Percentiles rank a stretch among this genome's conserved stretches.
phyloP scores from a whole-genome alignment of 2,329 filamentous ascomycete genomes.

The Dactylellina sp. region DNA sequence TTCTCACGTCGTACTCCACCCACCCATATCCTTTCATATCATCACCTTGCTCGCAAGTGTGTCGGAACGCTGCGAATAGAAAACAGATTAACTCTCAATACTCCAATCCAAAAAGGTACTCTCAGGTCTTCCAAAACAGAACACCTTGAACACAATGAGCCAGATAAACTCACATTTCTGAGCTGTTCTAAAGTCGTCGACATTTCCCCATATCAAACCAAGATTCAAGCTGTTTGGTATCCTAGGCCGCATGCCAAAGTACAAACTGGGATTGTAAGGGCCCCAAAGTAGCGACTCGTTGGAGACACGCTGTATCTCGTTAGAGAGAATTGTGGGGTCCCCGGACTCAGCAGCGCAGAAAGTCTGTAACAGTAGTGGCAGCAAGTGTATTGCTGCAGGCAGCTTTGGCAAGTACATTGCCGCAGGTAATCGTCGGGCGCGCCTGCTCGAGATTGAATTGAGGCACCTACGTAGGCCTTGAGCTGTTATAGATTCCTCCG shows the following conservation, averaged over 20 bases:
- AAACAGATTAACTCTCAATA: conserved; percentile 1
- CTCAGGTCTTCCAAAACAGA: conserved; percentile 5
- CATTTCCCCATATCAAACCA: conserved; percentile 87
- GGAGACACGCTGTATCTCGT: conserved; percentile 48
- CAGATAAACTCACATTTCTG: conserved; percentile 74
- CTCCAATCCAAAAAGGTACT: neutral
- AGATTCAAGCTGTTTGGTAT: conserved; percentile 83
- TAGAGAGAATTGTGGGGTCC: conserved; percentile 39
- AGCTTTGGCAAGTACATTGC: conserved; percentile 25
- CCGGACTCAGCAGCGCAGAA: conserved; percentile 22
- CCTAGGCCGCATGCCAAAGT: conserved; percentile 88
- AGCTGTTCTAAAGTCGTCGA: conserved; percentile 80
- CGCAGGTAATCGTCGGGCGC: neutral
- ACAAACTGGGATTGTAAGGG: conserved; percentile 91
- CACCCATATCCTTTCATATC: conserved; percentile 96
- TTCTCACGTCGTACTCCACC: conserved; percentile 94
- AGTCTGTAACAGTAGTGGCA: conserved; percentile 6
- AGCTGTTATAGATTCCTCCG: neutral
- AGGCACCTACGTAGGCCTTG: neutral
- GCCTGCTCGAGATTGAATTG: neutral
- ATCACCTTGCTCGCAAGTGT: conserved; percentile 95
- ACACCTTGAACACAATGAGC: neutral
- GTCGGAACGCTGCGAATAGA: conserved; percentile 76
- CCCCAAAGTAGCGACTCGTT: conserved; percentile 96
- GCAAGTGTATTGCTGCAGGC: conserved; percentile 6